Evolutionary conservation across 2,329 filamentous ascomycete genomes (phyloP).

Genomic region (Clarireedia paspali): DNA sequence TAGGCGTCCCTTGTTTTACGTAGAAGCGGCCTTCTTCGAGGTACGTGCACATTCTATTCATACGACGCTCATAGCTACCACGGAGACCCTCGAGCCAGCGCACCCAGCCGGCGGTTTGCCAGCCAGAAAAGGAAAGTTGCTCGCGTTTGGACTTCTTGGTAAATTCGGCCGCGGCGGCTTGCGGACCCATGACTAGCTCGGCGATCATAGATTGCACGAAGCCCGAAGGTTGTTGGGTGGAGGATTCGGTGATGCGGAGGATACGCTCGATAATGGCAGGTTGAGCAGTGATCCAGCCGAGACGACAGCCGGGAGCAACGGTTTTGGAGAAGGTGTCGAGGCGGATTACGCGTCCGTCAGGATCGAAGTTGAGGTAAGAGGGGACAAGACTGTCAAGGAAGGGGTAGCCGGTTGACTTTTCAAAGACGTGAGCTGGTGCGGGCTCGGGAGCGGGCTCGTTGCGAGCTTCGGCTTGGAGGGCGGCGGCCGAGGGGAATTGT

Average conservation of each 20-base stretch:
- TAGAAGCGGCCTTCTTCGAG: slow-evolving; percentile 62
- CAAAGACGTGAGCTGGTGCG: slow-evolving; percentile 23
- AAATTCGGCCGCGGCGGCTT: slow-evolving; percentile 41
- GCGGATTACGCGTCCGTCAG: slow-evolving; percentile 78
- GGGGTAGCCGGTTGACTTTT: slow-evolving; percentile 54
- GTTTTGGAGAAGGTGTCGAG: slow-evolving; percentile 95
- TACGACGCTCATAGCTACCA: slow-evolving; percentile 76
- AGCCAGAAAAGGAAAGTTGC: slow-evolving; percentile 44
- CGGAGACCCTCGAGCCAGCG: slow-evolving; percentile 83
- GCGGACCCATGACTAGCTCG: slow-evolving; percentile 66
- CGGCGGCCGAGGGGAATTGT: slow-evolving; percentile 68
- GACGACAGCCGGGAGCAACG: slow-evolving; percentile 77
- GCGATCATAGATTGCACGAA: slow-evolving; percentile 82
- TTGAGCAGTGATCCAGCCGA: slow-evolving; percentile 87
- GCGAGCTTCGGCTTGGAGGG: slow-evolving; percentile 28
- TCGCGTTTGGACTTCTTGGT: slow-evolving; percentile 32
- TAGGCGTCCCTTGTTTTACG: slow-evolving; percentile 52
- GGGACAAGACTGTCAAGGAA: slow-evolving; percentile 81
- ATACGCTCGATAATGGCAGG: slow-evolving; percentile 70
- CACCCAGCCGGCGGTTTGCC: slow-evolving; percentile 81
- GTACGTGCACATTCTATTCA: slow-evolving; percentile 68
- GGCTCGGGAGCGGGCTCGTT: slow-evolving; percentile 27
- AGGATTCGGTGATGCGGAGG: slow-evolving; percentile 63
- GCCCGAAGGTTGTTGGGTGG: slow-evolving; percentile 78
- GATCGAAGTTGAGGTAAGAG: slow-evolving; percentile 74